These are phyloP conservation scores for Apiospora marii DNA, from an alignment of 2,329 filamentous ascomycete genomes.

Conservation along the genomic window DNA sequence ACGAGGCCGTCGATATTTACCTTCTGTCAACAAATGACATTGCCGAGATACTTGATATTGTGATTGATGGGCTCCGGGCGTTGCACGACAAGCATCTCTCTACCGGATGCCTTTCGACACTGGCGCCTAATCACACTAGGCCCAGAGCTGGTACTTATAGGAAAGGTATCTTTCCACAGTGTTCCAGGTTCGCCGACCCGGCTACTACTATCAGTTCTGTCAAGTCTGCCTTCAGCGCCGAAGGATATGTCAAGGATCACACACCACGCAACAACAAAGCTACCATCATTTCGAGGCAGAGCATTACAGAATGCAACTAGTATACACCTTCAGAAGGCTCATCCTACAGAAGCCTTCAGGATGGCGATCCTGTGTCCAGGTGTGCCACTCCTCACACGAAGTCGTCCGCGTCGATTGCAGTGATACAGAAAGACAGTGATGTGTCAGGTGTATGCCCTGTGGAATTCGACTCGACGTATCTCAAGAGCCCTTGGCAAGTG, in stretches of 20 bases:
- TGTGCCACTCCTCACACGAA: constrained; percentile 11
- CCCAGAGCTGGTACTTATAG: constrained; percentile 32
- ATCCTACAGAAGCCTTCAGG: background rate
- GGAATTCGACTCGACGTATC: background rate
- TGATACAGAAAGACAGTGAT: background rate
- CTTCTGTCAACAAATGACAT: constrained; percentile 39
- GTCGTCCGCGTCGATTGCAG: background rate
- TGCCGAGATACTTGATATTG: constrained; percentile 41
- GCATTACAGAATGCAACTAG: constrained; percentile 43
- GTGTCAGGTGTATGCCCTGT: background rate
- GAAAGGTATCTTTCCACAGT: constrained; percentile 35
- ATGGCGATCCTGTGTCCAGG: constrained; percentile 2
- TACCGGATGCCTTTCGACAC: constrained; percentile 32
- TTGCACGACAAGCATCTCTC: constrained; percentile 30
- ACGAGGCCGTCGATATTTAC: constrained; percentile 29
- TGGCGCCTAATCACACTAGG: constrained; percentile 32
- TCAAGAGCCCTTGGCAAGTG: background rate
- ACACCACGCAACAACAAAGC: constrained; percentile 29
- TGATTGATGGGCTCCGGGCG: constrained; percentile 36
- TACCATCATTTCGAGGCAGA: constrained; percentile 42
- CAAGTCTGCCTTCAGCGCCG: constrained; percentile 35
- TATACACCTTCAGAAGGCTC: constrained; percentile 31
- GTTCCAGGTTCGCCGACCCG: constrained; percentile 37
- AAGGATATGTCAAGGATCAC: background rate
- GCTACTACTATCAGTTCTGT: constrained; percentile 41